phyloP scores from a whole-genome alignment of 441 rosid genomes.

The Populus tomentosa region DNA sequence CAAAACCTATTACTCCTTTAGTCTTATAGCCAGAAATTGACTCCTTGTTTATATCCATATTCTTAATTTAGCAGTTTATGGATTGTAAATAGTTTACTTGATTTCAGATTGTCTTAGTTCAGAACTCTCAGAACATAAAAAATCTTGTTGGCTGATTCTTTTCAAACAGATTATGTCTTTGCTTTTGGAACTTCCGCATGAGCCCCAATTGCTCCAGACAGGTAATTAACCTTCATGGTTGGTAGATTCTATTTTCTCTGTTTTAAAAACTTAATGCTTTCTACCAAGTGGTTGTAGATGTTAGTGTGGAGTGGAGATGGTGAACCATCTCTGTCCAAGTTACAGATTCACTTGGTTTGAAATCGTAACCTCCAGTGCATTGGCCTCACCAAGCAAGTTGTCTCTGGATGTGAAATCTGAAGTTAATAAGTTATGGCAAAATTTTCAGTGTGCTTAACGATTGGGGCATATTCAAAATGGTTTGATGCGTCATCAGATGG shows the following conservation, averaged over 20 bases:
- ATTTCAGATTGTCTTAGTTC: neutral
- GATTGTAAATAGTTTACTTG: neutral
- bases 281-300: neutral
- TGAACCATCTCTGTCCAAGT: slow-evolving; percentile 4
- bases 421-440: slow-evolving; percentile 22
- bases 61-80: neutral
- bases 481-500: slow-evolving; percentile 77
- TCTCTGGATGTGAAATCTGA: slow-evolving; percentile 18
- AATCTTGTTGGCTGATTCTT: neutral
- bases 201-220: slow-evolving; percentile 90
- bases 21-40: neutral
- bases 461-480: slow-evolving; percentile 99
- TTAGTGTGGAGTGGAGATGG: slow-evolving; percentile 11
- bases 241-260: slow-evolving; percentile 19
- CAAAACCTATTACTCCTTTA: neutral
- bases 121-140: neutral
- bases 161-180: slow-evolving; percentile 24
- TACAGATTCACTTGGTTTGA: neutral
- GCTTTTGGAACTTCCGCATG: slow-evolving; percentile 66
- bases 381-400: slow-evolving; percentile 10
- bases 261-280: slow-evolving; percentile 42
- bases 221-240: neutral
- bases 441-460: slow-evolving; percentile 91
- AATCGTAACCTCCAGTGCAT: slow-evolving; percentile 4
- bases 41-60: neutral